Conservation (phyloP, 352 stramenopile species). For the Phytophthora agathidicida region DNA sequence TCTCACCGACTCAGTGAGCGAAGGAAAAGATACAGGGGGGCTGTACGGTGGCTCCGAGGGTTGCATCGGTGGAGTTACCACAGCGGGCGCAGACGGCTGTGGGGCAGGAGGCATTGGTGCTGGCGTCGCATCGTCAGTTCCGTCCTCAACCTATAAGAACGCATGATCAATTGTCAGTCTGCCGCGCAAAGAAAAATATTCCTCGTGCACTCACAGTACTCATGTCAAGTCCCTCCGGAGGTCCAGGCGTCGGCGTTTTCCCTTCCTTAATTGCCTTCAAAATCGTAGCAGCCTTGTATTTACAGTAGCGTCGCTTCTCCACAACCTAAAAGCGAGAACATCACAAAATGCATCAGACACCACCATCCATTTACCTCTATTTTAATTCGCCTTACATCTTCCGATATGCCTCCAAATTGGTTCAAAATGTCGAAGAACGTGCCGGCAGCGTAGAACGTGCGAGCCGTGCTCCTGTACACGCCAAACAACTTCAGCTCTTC, state of each 20-base stretch:
- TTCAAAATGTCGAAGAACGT: slow-evolving; percentile 97
- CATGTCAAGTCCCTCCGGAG: slow-evolving; percentile 56
- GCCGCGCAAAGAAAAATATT: neutral
- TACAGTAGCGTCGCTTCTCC: slow-evolving; percentile 94
- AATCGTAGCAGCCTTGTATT: slow-evolving; percentile 96
- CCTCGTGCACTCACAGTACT: slow-evolving; percentile 33
- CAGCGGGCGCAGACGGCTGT: slow-evolving; percentile 23
- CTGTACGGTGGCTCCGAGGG: slow-evolving; percentile 6
- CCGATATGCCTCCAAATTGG: slow-evolving; percentile 92
- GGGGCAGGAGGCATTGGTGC: slow-evolving; percentile 5
- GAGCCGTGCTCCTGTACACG: slow-evolving; percentile 86
- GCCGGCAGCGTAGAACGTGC: slow-evolving; percentile 96
- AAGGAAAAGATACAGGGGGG: slow-evolving; percentile 47
- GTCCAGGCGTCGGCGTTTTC: slow-evolving; percentile 78
- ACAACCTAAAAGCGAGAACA: slow-evolving; percentile 49
- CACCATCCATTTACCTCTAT: neutral
- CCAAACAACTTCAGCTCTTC: slow-evolving; percentile 2
- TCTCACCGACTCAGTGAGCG: slow-evolving; percentile 55
- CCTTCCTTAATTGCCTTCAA: slow-evolving; percentile 96
- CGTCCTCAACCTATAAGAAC: slow-evolving; percentile 20
- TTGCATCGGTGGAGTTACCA: slow-evolving; percentile 11
- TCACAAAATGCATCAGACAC: slow-evolving; percentile 3
- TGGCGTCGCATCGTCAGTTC: slow-evolving; percentile 9
- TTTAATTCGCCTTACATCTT: slow-evolving; percentile 77
- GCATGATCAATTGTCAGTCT: slow-evolving; percentile 1